Evolutionary conservation across 164 flowering plant genomes (phyloP).

Genomic region (Liquidambar formosana): DNA sequence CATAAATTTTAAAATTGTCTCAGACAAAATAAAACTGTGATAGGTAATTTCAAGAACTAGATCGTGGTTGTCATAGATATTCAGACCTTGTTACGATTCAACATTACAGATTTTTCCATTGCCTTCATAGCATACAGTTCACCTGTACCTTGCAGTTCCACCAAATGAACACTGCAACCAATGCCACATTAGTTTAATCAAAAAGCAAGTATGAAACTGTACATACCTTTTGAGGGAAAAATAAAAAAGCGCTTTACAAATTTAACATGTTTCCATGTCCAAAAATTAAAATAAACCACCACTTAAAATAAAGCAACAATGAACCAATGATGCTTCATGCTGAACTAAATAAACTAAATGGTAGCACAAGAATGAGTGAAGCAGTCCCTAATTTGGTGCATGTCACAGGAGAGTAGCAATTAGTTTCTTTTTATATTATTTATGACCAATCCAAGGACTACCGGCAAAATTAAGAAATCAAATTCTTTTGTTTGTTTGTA

Average conservation of each 20-base stretch:
- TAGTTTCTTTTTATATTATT: no score
- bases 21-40: no score
- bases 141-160: conserved; percentile 69
- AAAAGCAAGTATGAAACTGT: neutral
- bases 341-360: neutral
- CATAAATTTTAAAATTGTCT: no score
- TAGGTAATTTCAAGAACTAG: neutral
- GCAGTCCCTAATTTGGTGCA: no score
- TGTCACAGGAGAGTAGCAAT: no score
- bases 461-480: neutral
- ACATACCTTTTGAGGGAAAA: neutral
- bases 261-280: neutral
- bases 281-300: neutral
- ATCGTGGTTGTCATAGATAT: neutral
- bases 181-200: neutral
- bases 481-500: neutral
- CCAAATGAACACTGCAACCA: conserved; percentile 77
- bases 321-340: neutral
- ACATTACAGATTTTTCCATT: conserved; percentile 77
- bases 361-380: neutral
- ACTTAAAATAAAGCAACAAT: no score
- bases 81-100: conserved; percentile 83
- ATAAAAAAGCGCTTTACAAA: neutral
- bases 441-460: neutral
- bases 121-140: conserved; percentile 88